Conservation (phyloP, 257 asterid species). For the Mentha longifolia region DNA sequence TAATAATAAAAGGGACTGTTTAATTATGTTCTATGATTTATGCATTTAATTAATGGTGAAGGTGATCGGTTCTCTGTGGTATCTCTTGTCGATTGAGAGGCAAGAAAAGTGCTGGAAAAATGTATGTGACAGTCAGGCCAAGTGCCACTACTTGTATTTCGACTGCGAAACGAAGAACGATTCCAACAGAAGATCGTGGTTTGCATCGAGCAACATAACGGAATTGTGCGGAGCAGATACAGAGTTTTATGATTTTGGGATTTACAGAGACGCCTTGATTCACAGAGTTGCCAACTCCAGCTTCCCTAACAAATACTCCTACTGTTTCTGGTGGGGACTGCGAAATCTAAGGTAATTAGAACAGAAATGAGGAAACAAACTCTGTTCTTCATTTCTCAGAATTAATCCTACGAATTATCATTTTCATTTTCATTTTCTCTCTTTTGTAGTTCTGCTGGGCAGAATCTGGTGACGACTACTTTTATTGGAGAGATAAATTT, state of each 20-base stretch:
- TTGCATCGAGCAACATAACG: slow-evolving; percentile 57
- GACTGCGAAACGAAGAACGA: slow-evolving; percentile 46
- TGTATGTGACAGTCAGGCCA: slow-evolving; percentile 55
- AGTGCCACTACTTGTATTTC: slow-evolving; percentile 55
- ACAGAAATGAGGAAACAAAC: too few relatives aligned
- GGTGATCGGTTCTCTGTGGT: slow-evolving; percentile 82
- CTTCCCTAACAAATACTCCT: slow-evolving; percentile 50
- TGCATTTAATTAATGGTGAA: neutral
- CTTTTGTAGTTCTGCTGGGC: slow-evolving; percentile 71
- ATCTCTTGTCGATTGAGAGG: slow-evolving; percentile 64
- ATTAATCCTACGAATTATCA: too few relatives aligned
- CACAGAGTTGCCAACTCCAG: slow-evolving; percentile 41
- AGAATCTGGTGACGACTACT: slow-evolving; percentile 60
- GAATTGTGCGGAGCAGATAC: slow-evolving; percentile 43
- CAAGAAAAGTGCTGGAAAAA: slow-evolving; percentile 71
- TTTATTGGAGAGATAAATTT: slow-evolving; percentile 63
- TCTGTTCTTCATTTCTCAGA: too few relatives aligned
- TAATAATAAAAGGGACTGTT: too few relatives aligned
- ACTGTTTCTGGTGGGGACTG: slow-evolving; percentile 82
- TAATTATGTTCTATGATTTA: too few relatives aligned
- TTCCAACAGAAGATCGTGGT: slow-evolving; percentile 46
- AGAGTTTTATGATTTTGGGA: slow-evolving; percentile 54
- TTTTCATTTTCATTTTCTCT: too few relatives aligned
- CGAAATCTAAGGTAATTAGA: slow-evolving; percentile 51
- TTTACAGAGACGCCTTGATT: slow-evolving; percentile 52